Percentiles rank a stretch among this genome's conserved stretches.
phyloP scores from a whole-genome alignment of 2,329 filamentous ascomycete genomes.

The Pseudogymnoascus sp. region DNA sequence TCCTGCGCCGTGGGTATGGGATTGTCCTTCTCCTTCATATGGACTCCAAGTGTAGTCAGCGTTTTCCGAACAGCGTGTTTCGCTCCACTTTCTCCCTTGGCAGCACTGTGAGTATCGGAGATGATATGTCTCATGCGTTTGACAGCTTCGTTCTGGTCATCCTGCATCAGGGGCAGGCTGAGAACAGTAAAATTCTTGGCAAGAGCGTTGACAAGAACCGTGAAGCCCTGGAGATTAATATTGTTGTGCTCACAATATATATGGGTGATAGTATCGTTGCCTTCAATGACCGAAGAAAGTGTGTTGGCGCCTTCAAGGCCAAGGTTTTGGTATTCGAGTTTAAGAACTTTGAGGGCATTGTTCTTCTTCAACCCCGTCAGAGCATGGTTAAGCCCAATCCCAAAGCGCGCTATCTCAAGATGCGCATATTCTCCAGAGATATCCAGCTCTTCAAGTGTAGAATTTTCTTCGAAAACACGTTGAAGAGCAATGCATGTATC shows the following conservation, averaged over 20 bases:
- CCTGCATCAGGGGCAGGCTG: slow-evolving; percentile 56
- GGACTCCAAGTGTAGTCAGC: slow-evolving; percentile 25
- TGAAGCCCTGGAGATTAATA: slow-evolving; percentile 64
- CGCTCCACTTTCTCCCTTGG: slow-evolving; percentile 19
- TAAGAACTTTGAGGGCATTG: slow-evolving; percentile 52
- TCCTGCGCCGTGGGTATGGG: slow-evolving; percentile 29
- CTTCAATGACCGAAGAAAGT: slow-evolving; percentile 60
- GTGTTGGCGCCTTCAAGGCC: slow-evolving; percentile 65
- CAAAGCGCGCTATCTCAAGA: slow-evolving; percentile 63
- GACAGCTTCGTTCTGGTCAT: slow-evolving; percentile 55
- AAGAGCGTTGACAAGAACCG: slow-evolving; percentile 62
- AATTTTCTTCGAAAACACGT: slow-evolving; percentile 60
- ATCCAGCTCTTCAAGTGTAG: slow-evolving; percentile 59
- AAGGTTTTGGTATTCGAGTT: slow-evolving; percentile 63
- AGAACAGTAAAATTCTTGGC: slow-evolving; percentile 58
- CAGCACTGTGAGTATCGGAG: slow-evolving; percentile 21
- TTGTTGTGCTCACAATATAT: slow-evolving; percentile 68
- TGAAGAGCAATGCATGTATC: slow-evolving; percentile 61
- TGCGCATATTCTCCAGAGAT: slow-evolving; percentile 67
- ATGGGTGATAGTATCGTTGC: slow-evolving; percentile 56
- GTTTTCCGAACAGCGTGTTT: slow-evolving; percentile 28
- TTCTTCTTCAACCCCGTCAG: slow-evolving; percentile 60
- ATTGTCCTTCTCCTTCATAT: slow-evolving; percentile 23
- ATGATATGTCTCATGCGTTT: slow-evolving; percentile 38
- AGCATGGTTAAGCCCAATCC: slow-evolving; percentile 61